Base-by-base conservation (phyloP, 768 basidiomycete species). In the Austroboletus eburneus region DNA sequence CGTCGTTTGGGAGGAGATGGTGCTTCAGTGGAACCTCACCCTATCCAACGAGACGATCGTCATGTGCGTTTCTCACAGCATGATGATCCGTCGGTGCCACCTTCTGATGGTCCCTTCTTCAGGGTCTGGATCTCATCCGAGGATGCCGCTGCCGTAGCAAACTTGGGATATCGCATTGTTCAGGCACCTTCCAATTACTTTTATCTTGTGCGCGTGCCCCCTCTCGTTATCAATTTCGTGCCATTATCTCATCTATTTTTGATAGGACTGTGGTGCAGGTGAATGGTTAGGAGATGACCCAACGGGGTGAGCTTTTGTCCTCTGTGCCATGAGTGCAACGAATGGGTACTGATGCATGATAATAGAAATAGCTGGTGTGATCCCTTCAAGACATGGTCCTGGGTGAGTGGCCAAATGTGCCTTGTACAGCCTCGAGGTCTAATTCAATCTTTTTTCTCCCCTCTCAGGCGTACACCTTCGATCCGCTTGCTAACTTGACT, bases 1-100 rank as follows among this genome's bases (percentile, higher is more conserved):
- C 2, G 80, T 91, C 25, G 87, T 92, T 6, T 91, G 88, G 85
- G 83, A 92, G 70, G 80, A 81, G 50, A 76, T 80, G 75, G 66
- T 72, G 9, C 45, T 71, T n/a, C 24, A 56, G 17, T 66, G 63
- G 53, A 68, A 72, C 40, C 53, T 78, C 9, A 66, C 62, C 0
- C 63, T 78, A 1, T 56, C 56, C 18, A 70, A 72, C 27, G 70
- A 75, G 33, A 72, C 73, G 9, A 53, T 76, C 43, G 56, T 76
- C 41, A 65, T 76, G 71, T 72, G 25, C 7, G 54, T 9, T 1
- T 43, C 22, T 17, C 3, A 5, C 14, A n/a, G 13, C 25, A 10
- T 27, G 25, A 27, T 16, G 20, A 29, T 39, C 34, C 22, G 4
- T 3, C 13, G 1, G 16, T 17, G 3, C 14, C n/a, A 23, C 9